Evolutionary conservation across 805 yeast species (phyloP), one percentile per base, ranked within the genome.

Genomic region (Zygotorulaspora chibaensis): DNA sequence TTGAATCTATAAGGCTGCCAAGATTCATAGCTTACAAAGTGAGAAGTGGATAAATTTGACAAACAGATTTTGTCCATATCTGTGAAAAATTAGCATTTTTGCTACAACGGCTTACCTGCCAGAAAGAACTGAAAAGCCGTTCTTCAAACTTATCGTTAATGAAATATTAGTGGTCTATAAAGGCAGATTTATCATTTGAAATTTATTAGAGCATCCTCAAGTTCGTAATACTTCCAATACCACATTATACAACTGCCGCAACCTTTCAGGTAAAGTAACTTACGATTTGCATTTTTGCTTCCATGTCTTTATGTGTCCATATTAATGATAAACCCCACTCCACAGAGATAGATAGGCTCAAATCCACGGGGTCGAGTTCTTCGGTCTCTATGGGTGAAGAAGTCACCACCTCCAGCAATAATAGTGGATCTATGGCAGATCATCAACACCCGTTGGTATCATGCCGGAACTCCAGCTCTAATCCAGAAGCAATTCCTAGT

Each of bases 401-500:
- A 9, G 15, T 47, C 37, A 47, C 48, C n/a, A 41, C 48, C n/a
- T 47, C 48, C 10, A 47, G 51, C 23, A 47, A 47, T 27, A 45
- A 40, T 15, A 47, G 51, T 28, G 46, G 34, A 25, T 27, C 42
- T 17, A 30, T 34, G 10, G n/a, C 38, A n/a, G 48, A 45, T 17
- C 28, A 23, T 36, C 48, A 40, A 27, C 48, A 40, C 16, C 43
- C 29, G 13, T 31, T 27, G 18, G 34, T 20, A 23, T 7, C 41
- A 27, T 27, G 36, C 15, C 48, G 44, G 35, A 35, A 31, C 20
- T 23, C 33, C 2, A 35, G 15, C 17, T 5, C 42, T 16, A 13
- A 8, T 13, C 23, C 16, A 3, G 42, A 38, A 10, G 8, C 13
- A 13, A 17, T n/a, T 28, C 25, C 35, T 16, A 44, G 39, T 11